Base-by-base conservation (phyloP, 177 flowering plant genomes). In the Tripterygium wilfordii region DNA sequence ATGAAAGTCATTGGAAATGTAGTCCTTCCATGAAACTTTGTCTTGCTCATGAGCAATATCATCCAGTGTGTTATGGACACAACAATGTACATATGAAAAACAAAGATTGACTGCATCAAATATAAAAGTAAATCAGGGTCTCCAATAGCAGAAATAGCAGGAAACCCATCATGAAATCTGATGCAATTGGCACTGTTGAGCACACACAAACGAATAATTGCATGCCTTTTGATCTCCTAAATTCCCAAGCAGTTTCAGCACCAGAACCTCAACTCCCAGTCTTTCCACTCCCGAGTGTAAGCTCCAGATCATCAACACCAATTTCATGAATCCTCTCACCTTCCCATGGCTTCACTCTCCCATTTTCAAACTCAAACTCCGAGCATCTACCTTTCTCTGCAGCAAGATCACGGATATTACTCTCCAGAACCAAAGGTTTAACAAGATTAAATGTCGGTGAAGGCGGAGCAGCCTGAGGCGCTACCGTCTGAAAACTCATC, bases 261-360 rank as follows among this genome's bases (percentile, higher is more conserved):
- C 5, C 4, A 23, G 31, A 42, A 10, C 27, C 32, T 44, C 54
- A 62, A 41, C 33, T 53, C 42, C 57, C 60, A 15, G 58, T 27
- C 72, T 79, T 90, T 29, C 77, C 72, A 52, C 60, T 75, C 3
- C 96, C 98, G 27, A 91, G 92, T 0, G 95, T 87, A 57, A 91
- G 89, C 68, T 91, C 98, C 42, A 91, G 58, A 66, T 87, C 95
- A 36, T 91, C 98, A 10, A 77, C 68, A 0, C 76, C 92, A 2
- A 87, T 53, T 26, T 91, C 98, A 65, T 85, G 95, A 45, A 88
- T 88, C 57, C 72, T 76, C 77, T 91, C 98, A 8, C 98, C 98
- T 53, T 91, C 98, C 98, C 98, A 91, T 0, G 98, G 66, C 57
- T 71, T 91, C 46, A 91, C 90, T 23, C 64, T 63, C 12, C 74